Conservation (phyloP, 768 basidiomycete genomes). For the Panus rudis region DNA sequence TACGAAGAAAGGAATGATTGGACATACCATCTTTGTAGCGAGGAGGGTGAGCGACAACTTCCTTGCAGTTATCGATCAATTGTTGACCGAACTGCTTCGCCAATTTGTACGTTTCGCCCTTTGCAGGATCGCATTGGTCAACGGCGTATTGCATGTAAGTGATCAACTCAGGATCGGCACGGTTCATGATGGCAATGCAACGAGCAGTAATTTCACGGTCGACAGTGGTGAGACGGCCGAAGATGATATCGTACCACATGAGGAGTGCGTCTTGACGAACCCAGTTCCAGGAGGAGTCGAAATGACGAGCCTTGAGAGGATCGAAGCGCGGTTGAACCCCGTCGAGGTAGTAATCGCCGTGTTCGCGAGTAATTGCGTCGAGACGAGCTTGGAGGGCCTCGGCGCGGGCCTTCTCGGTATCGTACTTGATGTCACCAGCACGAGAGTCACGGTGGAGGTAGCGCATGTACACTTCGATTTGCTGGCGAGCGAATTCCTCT, state of each 20-base stretch:
- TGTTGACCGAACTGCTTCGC: conserved; percentile 97
- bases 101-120: conserved; percentile 89
- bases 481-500: conserved; percentile 84
- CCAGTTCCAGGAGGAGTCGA: conserved; percentile 99
- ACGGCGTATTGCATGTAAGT: conserved; percentile 97
- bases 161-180: conserved; percentile 87
- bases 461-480: conserved; percentile 95
- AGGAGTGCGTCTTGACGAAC: conserved; percentile 92
- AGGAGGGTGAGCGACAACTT: conserved; percentile 77
- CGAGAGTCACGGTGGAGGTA: conserved; percentile 93
- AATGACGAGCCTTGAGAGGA: conserved; percentile 92
- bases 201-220: conserved; percentile 96
- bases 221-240: conserved; percentile 87
- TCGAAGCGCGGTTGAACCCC: conserved; percentile 95
- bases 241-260: conserved; percentile 99
- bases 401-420: conserved; percentile 74
- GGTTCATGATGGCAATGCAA: conserved; percentile 95
- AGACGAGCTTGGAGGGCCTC: conserved; percentile 74
- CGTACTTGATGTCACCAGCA: conserved; percentile 84
- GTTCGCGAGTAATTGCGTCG: conserved; percentile 84
- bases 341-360: conserved; percentile 89
- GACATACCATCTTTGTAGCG: conserved; percentile 89
- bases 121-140: conserved; percentile 67
- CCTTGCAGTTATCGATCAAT: conserved; percentile 87
- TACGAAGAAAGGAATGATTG: not conserved